phyloP scores from a whole-genome alignment of 495 filamentous ascomycete genomes.

The Monascus purpureus region DNA sequence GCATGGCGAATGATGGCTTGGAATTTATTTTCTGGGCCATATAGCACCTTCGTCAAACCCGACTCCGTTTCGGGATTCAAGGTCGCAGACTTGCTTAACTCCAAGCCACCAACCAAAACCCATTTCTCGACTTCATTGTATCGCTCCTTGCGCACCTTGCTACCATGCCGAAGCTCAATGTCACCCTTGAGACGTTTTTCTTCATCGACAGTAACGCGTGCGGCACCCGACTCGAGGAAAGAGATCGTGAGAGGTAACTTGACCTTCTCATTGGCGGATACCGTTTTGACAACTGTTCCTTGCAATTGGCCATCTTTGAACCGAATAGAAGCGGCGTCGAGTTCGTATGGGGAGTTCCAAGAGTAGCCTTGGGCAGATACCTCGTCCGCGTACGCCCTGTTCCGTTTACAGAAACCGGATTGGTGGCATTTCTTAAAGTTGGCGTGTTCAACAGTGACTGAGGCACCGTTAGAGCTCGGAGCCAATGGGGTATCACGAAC shows the following conservation, averaged over 20 bases:
- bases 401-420: slow-evolving; percentile 92
- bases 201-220: slow-evolving; percentile 80
- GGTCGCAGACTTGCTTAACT: slow-evolving; percentile 51
- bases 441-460: slow-evolving; percentile 81
- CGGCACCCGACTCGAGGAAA: slow-evolving; percentile 78
- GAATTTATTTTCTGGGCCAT: slow-evolving; percentile 62
- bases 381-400: slow-evolving; percentile 75
- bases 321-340: slow-evolving; percentile 53
- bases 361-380: slow-evolving; percentile 44
- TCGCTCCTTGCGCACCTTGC: slow-evolving; percentile 74
- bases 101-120: slow-evolving; percentile 69
- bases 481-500: neutral
- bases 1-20: slow-evolving; percentile 69
- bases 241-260: slow-evolving; percentile 71
- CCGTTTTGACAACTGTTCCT: slow-evolving; percentile 64
- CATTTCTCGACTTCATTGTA: slow-evolving; percentile 86
- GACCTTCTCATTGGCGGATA: slow-evolving; percentile 49
- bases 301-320: slow-evolving; percentile 71
- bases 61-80: slow-evolving; percentile 41
- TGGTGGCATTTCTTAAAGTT: slow-evolving; percentile 94
- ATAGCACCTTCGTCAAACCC: slow-evolving; percentile 59
- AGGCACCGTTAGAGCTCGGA: slow-evolving; percentile 4
- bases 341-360: slow-evolving; percentile 73
- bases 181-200: slow-evolving; percentile 77
- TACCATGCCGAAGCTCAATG: slow-evolving; percentile 73